phyloP scores from a whole-genome alignment of 1,284 basidiomycete species.

The Leccinum subspadiceum region DNA sequence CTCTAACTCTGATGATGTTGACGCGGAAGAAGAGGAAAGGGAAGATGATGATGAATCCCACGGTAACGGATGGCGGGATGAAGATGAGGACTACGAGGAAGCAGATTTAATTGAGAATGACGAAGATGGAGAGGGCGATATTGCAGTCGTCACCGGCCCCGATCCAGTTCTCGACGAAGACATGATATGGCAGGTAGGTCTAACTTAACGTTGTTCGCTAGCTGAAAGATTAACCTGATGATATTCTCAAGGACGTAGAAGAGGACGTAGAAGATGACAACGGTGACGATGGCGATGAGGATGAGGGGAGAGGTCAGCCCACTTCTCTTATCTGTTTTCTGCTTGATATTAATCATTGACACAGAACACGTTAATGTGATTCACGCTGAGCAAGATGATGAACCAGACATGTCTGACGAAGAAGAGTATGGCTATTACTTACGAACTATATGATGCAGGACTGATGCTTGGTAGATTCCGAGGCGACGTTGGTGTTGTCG shows the following conservation, averaged over 20 bases:
- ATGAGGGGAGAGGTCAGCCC: slow-evolving; percentile 41
- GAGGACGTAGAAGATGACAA: slow-evolving; percentile 53
- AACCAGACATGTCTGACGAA: slow-evolving; percentile 69
- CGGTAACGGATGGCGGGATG: slow-evolving; percentile 66
- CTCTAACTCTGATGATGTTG: slow-evolving; percentile 65
- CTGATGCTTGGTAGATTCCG: slow-evolving; percentile 41
- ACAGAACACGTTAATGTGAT: slow-evolving; percentile 38
- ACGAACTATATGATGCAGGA: neutral
- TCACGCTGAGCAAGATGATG: slow-evolving; percentile 55
- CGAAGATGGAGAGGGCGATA: slow-evolving; percentile 49
- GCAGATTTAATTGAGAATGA: slow-evolving; percentile 55
- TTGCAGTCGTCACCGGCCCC: slow-evolving; percentile 37
- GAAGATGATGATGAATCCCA: slow-evolving; percentile 59
- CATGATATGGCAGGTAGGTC: slow-evolving; percentile 72
- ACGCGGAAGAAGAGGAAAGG: slow-evolving; percentile 58
- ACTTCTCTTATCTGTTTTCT: neutral
- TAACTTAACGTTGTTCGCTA: neutral
- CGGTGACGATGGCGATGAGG: slow-evolving; percentile 45
- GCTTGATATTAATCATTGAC: slow-evolving; percentile 9
- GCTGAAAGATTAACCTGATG: slow-evolving; percentile 2
- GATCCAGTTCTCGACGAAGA: slow-evolving; percentile 50
- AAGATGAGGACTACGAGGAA: slow-evolving; percentile 65
- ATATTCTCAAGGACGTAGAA: slow-evolving; percentile 52
- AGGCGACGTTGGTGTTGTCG: slow-evolving; percentile 49
- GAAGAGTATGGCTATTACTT: slow-evolving; percentile 52